Conservation (phyloP, 805 yeast species). For the Starmerella asiatica region DNA sequence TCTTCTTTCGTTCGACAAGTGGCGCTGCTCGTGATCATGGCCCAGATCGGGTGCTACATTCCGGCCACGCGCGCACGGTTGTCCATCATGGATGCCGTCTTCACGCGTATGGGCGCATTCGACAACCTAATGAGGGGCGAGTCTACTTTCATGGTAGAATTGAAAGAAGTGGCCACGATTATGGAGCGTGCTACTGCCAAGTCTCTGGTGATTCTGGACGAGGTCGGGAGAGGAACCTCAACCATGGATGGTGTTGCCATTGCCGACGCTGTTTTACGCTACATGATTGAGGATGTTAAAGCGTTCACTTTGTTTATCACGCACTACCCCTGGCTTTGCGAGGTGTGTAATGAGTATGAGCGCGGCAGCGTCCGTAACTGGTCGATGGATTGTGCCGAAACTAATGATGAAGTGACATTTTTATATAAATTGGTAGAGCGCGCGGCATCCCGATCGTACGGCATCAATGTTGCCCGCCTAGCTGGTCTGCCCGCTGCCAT, state of each 20-base stretch:
- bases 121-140: constrained; percentile 64
- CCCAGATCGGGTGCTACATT: constrained; percentile 63
- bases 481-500: constrained; percentile 39
- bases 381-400: constrained; percentile 55
- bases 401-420: constrained; percentile 33
- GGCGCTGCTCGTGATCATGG: constrained; percentile 56
- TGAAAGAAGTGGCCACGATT: constrained; percentile 51
- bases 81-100: constrained; percentile 51
- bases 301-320: constrained; percentile 69
- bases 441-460: constrained; percentile 53
- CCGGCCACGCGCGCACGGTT: constrained; percentile 51
- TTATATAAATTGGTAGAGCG: constrained; percentile 41
- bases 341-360: constrained; percentile 33
- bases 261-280: constrained; percentile 57
- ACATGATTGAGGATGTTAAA: constrained; percentile 33
- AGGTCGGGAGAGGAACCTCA: constrained; percentile 64
- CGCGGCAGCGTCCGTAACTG: constrained; percentile 37
- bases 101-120: constrained; percentile 60
- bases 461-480: constrained; percentile 69
- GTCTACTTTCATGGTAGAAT: constrained; percentile 73
- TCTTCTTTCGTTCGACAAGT: constrained; percentile 63
- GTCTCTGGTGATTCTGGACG: constrained; percentile 57
- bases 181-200: constrained; percentile 36
- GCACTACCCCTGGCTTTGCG: constrained; percentile 59
- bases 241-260: constrained; percentile 71